Base-by-base conservation (phyloP, 2,329 filamentous ascomycete genomes). In the Hyphodiscus sp. region DNA sequence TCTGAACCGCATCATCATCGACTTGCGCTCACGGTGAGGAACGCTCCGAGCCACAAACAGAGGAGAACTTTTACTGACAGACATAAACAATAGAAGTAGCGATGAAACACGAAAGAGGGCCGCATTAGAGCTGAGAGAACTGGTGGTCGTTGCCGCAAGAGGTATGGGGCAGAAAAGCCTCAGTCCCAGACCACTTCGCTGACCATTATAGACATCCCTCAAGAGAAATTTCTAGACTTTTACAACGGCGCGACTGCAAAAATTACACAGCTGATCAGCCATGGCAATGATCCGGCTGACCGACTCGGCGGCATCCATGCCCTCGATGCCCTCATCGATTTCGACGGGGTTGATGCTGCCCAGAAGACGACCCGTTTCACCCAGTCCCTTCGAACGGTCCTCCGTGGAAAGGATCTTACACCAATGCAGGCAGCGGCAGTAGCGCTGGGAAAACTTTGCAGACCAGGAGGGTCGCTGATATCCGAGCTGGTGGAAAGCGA, bases 401-500 rank as follows among this genome's bases (percentile, higher is more conserved):
- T 99, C 63, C 83, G 91, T 64, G 92, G 92, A 58, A 95, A 91
- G 68, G 94, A 99, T 65, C 89, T 89, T 59, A 84, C 84, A 51
- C 90, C 94, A 20, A 92, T 99, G 86, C 83, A 95, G 53, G 85
- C 89, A 13, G 94, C 95, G 4, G 91, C 94, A 43, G 83, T 87
- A 61, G 91, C 92, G 3, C 78, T 99, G 26, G 94, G 94, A 45
- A 89, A 91, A 68, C 80, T 99, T 55, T 95, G 92, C 57, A 86
- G 89, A 61, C 94, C 94, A 0, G 94, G 94, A 58, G 94, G 94
- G 56, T 91, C 94, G 30, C 78, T 97, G 59, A 96, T 95, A 45
- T 95, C 92, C 8, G 92, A 97, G 70, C 77, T 99, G 51, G 94
- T 99, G 53, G 94, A 99, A 68, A 92, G 91, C 51, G 92, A 99